Conservation (phyloP, 2,329 filamentous ascomycete genomes). For the Furcasterigmium sp. region DNA sequence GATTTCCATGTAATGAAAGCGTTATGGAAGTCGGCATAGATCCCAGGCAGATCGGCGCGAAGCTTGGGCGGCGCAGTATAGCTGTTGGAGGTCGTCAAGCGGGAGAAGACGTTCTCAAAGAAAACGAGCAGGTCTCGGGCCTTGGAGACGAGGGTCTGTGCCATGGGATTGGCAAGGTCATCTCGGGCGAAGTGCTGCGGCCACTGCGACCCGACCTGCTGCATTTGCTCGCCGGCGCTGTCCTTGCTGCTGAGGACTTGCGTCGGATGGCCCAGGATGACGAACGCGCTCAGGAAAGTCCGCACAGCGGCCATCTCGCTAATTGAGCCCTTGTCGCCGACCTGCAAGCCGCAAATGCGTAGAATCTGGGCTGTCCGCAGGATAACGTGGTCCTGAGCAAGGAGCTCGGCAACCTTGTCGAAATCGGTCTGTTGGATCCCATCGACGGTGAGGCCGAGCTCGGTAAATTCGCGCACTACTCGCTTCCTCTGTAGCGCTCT, state of each 20-base stretch:
- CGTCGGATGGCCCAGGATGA: slow-evolving; percentile 74
- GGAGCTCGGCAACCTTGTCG: slow-evolving; percentile 64
- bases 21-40: slow-evolving; percentile 69
- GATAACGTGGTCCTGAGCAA: slow-evolving; percentile 63
- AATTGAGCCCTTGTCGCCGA: slow-evolving; percentile 57
- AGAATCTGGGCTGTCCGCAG: slow-evolving; percentile 61
- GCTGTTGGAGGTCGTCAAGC: slow-evolving; percentile 60
- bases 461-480: slow-evolving; percentile 59
- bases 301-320: slow-evolving; percentile 66
- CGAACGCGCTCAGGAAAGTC: slow-evolving; percentile 73
- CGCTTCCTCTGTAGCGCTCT: slow-evolving; percentile 51
- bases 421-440: slow-evolving; percentile 66
- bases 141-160: slow-evolving; percentile 70
- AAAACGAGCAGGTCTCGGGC: slow-evolving; percentile 70
- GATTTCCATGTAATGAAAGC: slow-evolving; percentile 83
- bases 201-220: slow-evolving; percentile 44
- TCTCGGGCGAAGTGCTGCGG: slow-evolving; percentile 40
- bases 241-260: slow-evolving; percentile 74
- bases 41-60: slow-evolving; percentile 57
- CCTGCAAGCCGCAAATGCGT: slow-evolving; percentile 63
- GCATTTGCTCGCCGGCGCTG: slow-evolving; percentile 50
- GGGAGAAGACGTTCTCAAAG: slow-evolving; percentile 70
- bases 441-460: slow-evolving; percentile 65
- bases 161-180: slow-evolving; percentile 55
- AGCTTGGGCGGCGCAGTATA: slow-evolving; percentile 61